phyloP scores from a whole-genome alignment of 352 stramenopile genomes.

The Globisporangium viniferum region DNA sequence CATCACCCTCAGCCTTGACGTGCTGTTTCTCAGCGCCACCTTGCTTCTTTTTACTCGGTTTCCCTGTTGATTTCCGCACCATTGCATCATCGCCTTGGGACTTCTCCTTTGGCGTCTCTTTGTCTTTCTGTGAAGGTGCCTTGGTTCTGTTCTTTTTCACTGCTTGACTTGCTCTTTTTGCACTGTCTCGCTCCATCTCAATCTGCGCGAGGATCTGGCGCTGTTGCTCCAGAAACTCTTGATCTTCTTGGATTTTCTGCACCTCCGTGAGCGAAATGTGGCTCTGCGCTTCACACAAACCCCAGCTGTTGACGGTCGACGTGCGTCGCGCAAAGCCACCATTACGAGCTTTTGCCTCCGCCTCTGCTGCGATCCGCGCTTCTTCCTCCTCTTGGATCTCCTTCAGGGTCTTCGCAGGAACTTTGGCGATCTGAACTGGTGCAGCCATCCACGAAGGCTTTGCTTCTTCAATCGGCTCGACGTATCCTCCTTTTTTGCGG shows the following conservation, averaged over 20 bases:
- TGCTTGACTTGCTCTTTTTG: neutral
- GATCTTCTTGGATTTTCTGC: constrained; percentile 57
- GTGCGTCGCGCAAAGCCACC: constrained; percentile 27
- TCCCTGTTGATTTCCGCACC: neutral
- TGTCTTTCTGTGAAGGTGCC: neutral
- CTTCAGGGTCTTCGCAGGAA: constrained; percentile 41
- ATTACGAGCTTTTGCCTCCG: constrained; percentile 43
- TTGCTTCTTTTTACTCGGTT: neutral
- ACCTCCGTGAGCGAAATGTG: constrained; percentile 64
- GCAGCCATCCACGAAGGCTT: constrained; percentile 9
- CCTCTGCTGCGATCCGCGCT: constrained; percentile 30
- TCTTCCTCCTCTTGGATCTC: constrained; percentile 72
- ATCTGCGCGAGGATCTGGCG: constrained; percentile 65
- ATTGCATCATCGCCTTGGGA: neutral
- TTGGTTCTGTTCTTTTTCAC: neutral
- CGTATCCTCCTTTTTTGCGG: constrained; percentile 15
- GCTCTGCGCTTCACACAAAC: constrained; percentile 34
- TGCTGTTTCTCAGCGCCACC: neutral
- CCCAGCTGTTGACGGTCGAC: constrained; percentile 74
- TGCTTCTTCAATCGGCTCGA: neutral
- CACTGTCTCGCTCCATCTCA: constrained; percentile 18
- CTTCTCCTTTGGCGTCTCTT: neutral
- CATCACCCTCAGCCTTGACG: neutral
- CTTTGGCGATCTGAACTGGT: constrained; percentile 1
- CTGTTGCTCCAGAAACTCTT: constrained; percentile 64